Percentiles rank a stretch among this genome's conserved stretches.
These are phyloP conservation scores for Filobasidium floriforme DNA, from an alignment of 768 basidiomycete species.

Conservation along the genomic window DNA sequence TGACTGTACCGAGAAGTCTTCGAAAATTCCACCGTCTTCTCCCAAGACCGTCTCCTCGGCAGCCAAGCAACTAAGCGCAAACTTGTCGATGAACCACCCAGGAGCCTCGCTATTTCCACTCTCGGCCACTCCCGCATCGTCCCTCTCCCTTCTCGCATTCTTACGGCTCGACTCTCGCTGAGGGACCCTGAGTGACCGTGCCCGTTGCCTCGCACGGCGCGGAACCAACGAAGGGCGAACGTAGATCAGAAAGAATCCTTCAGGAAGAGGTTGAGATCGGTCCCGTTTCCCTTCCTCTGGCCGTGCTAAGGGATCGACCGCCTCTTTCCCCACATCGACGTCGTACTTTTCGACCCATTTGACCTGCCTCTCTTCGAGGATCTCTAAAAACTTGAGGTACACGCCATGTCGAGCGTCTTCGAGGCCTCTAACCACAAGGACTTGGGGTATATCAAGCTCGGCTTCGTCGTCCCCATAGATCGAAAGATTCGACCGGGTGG, in stretches of 20 bases:
- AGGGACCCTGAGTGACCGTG: no score
- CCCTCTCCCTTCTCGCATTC: background rate
- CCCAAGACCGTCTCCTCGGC: background rate
- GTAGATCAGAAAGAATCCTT: background rate
- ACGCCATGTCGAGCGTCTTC: slow-evolving; percentile 2
- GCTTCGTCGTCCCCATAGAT: background rate
- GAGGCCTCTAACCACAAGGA: slow-evolving; percentile 12
- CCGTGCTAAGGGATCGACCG: no score
- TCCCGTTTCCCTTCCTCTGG: background rate
- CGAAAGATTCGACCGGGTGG: background rate
- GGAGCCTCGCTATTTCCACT: background rate
- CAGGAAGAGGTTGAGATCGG: slow-evolving; percentile 3
- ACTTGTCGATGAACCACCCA: slow-evolving; percentile 10
- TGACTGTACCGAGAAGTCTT: background rate
- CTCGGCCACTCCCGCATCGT: background rate
- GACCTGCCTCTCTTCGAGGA: background rate
- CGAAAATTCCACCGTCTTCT: background rate
- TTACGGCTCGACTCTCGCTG: background rate
- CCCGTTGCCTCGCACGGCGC: background rate
- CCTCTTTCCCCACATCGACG: no score
- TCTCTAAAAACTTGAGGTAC: slow-evolving; percentile 1
- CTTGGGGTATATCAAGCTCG: background rate
- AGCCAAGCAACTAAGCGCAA: slow-evolving; percentile 13
- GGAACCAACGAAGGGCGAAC: background rate
- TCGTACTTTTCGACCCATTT: background rate